phyloP scores from a whole-genome alignment of 2,329 filamentous ascomycete species.

The Dothistroma septosporum region DNA sequence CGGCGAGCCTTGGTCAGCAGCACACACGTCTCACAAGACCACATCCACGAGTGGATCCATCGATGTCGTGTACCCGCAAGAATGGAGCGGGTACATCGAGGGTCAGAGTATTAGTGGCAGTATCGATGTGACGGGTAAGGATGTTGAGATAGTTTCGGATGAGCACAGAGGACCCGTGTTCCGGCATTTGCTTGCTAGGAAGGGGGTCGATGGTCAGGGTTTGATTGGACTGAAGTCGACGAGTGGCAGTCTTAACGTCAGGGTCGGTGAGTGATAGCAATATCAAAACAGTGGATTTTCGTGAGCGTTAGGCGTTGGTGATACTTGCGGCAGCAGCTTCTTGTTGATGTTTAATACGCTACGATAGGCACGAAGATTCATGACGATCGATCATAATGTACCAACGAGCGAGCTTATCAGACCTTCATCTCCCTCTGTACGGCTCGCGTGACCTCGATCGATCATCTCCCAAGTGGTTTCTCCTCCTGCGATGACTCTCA shows the following conservation, averaged over 20 bases:
- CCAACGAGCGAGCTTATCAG: neutral
- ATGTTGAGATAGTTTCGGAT: slow-evolving; percentile 33
- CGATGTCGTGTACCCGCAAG: slow-evolving; percentile 39
- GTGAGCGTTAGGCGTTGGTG: neutral
- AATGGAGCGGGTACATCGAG: slow-evolving; percentile 41
- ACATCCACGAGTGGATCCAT: slow-evolving; percentile 34
- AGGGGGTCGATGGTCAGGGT: slow-evolving; percentile 35
- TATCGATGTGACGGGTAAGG: slow-evolving; percentile 38
- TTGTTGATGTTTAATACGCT: neutral
- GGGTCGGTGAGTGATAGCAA: slow-evolving; percentile 21
- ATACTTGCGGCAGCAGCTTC: neutral
- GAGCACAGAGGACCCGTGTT: slow-evolving; percentile 28
- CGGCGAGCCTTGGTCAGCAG: slow-evolving; percentile 17
- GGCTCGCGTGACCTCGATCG: slow-evolving; percentile 6
- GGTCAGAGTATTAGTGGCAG: slow-evolving; percentile 37
- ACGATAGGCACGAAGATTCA: neutral
- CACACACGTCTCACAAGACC: slow-evolving; percentile 37
- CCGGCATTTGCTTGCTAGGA: slow-evolving; percentile 37
- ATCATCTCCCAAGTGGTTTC: neutral
- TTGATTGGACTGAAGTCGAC: slow-evolving; percentile 34
- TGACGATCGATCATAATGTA: neutral
- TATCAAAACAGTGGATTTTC: neutral
- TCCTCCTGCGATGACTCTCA: neutral
- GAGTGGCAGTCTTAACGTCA: slow-evolving; percentile 26
- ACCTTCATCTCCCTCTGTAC: slow-evolving; percentile 4